A percentile compares a stretch with the other conserved stretches of the same genome.
Conservation (phyloP, 371 early-diverging fungal genomes). For the Circinella umbellata region DNA sequence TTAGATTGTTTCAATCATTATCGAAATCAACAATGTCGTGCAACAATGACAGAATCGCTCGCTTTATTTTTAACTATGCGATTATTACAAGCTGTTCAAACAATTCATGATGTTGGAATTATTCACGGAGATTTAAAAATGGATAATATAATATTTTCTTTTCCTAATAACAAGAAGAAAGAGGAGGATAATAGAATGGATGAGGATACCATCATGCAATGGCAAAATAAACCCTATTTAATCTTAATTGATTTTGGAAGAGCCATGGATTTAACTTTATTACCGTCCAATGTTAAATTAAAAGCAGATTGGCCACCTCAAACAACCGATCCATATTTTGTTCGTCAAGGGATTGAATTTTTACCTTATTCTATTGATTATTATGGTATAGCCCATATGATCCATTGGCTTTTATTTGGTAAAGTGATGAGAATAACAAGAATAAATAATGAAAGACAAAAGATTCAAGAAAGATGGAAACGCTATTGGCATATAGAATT, state of each 20-base stretch:
- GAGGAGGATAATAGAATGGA: too few species aligned
- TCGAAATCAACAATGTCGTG: slow-evolving; percentile 4
- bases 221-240: slow-evolving; percentile 18
- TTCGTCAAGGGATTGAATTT: slow-evolving; percentile 22
- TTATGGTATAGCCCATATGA: slow-evolving; percentile 45
- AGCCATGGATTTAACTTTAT: slow-evolving; percentile 37
- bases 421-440: slow-evolving; percentile 9
- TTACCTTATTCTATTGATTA: slow-evolving; percentile 42
- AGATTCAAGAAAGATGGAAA: slow-evolving; percentile 32
- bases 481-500: slow-evolving; percentile 48
- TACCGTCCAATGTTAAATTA: slow-evolving; percentile 20
- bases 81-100: slow-evolving; percentile 29
- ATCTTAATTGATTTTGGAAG: slow-evolving; percentile 55
- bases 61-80: slow-evolving; percentile 29
- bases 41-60: slow-evolving; percentile 43
- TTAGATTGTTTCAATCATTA: slow-evolving; percentile 37
- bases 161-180: slow-evolving; percentile 9
- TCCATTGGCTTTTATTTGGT: slow-evolving; percentile 43
- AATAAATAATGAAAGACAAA: not conserved
- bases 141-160: slow-evolving; percentile 36
- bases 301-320: slow-evolving; percentile 41
- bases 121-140: slow-evolving; percentile 55
- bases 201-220: too few species aligned
- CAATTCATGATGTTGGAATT: slow-evolving; percentile 38
- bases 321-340: slow-evolving; percentile 18